phyloP scores from a whole-genome alignment of 1,284 basidiomycete genomes.

The Ganoderma lingzhi region DNA sequence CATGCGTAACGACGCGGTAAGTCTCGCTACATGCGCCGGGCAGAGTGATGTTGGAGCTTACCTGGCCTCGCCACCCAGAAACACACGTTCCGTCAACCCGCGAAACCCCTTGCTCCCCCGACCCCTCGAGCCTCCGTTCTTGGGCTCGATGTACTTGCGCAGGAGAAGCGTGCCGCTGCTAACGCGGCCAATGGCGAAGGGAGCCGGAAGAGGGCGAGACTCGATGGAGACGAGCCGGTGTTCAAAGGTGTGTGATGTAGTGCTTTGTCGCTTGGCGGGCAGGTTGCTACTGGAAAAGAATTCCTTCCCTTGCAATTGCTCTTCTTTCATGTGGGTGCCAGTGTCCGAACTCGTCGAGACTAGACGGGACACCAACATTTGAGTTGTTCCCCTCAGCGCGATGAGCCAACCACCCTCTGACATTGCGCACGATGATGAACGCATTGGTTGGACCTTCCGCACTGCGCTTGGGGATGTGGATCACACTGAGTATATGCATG shows the following conservation, averaged over 20 bases:
- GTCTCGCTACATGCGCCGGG: slow-evolving; percentile 34
- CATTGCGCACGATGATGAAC: too few species aligned
- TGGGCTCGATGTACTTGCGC: slow-evolving; percentile 87
- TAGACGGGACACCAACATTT: background rate
- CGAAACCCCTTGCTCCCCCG: slow-evolving; percentile 73
- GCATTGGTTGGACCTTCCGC: too few species aligned
- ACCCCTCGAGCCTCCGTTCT: slow-evolving; percentile 81
- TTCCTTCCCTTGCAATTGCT: background rate
- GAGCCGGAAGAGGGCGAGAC: slow-evolving; percentile 70
- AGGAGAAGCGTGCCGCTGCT: slow-evolving; percentile 81
- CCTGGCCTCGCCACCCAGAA: slow-evolving; percentile 48
- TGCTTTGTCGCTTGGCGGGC: background rate
- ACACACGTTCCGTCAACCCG: slow-evolving; percentile 82
- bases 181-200: slow-evolving; percentile 51
- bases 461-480: too few species aligned
- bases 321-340: background rate
- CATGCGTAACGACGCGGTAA: slow-evolving; percentile 70
- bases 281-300: background rate
- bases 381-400: background rate
- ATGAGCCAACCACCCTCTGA: background rate
- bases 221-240: slow-evolving; percentile 68
- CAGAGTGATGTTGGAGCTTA: background rate
- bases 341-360: background rate
- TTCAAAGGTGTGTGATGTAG: slow-evolving; percentile 77
- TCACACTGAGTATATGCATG: too few species aligned